Conservation (phyloP, 495 filamentous ascomycete genomes). For the Hyphodiscus hymeniophilus region DNA sequence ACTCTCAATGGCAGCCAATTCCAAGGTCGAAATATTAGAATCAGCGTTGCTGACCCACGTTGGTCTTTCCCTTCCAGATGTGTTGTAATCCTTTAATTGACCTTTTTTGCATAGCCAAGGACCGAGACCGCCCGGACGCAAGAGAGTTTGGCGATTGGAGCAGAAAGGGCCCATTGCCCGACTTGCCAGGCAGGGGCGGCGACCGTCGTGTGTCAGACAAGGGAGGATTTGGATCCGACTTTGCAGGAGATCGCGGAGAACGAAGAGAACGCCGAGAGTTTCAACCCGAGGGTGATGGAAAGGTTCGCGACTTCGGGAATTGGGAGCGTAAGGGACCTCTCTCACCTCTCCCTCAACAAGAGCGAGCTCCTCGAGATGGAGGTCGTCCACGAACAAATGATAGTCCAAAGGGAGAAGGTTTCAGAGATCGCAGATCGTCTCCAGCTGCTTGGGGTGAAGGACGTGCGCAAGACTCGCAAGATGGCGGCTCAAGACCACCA, state of each 20-base stretch:
- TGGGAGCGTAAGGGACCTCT: slow-evolving; percentile 96
- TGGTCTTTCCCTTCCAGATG: slow-evolving; percentile 23
- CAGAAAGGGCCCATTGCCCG: slow-evolving; percentile 80
- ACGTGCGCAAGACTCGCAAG: slow-evolving; percentile 47
- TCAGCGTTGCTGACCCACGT: slow-evolving; percentile 85
- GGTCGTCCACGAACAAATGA: slow-evolving; percentile 64
- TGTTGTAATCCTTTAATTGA: slow-evolving; percentile 1
- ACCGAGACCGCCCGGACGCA: slow-evolving; percentile 44
- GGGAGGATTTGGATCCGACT: slow-evolving; percentile 30
- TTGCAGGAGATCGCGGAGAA: slow-evolving; percentile 29
- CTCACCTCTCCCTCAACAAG: slow-evolving; percentile 53
- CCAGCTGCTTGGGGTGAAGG: slow-evolving; percentile 82
- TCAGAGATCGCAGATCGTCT: slow-evolving; percentile 55
- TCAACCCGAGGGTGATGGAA: slow-evolving; percentile 59
- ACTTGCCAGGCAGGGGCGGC: slow-evolving; percentile 45
- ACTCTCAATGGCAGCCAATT: slow-evolving; percentile 71
- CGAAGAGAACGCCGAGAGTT: slow-evolving; percentile 33
- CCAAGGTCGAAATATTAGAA: slow-evolving; percentile 76
- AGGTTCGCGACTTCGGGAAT: slow-evolving; percentile 77
- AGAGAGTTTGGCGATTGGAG: slow-evolving; percentile 77
- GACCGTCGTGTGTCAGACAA: slow-evolving; percentile 42
- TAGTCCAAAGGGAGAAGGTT: slow-evolving; percentile 34
- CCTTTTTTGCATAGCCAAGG: slow-evolving; percentile 22
- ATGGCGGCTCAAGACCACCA: slow-evolving; percentile 64
- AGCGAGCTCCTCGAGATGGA: slow-evolving; percentile 54